A percentile compares a stretch with the other conserved stretches of the same genome.
Conservation (phyloP, 2,329 filamentous ascomycete genomes). For the Arthrobotrys iridis region DNA sequence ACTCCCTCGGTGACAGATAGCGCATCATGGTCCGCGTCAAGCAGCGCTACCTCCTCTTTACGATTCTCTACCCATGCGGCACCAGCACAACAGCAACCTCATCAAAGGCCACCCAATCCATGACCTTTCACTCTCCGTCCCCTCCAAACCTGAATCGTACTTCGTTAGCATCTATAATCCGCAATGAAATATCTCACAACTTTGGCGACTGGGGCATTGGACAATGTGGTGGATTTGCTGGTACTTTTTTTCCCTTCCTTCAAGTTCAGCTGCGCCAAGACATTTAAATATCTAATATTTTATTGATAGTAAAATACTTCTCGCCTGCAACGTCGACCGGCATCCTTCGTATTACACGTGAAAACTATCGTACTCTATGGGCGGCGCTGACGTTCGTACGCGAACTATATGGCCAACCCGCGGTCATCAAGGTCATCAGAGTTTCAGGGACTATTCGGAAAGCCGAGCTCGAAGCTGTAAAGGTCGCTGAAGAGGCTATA, state of each 20-base stretch:
- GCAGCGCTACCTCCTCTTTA: conserved; percentile 92
- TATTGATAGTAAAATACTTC: conserved; percentile 81
- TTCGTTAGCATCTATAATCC: conserved; percentile 74
- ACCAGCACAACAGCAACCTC: background rate
- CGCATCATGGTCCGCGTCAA: conserved; percentile 89
- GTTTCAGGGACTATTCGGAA: conserved; percentile 95
- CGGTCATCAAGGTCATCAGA: conserved; percentile 83
- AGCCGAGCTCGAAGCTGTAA: conserved; percentile 86
- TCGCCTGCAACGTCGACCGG: conserved; percentile 92
- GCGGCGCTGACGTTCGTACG: conserved; percentile 84
- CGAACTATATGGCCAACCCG: conserved; percentile 71
- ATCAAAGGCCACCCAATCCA: conserved; percentile 67
- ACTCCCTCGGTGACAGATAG: conserved; percentile 10
- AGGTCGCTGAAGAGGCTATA: conserved; percentile 54
- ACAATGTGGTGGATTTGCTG: conserved; percentile 73
- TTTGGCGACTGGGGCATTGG: conserved; percentile 92
- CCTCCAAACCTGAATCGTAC: conserved; percentile 74
- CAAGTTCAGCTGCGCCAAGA: background rate
- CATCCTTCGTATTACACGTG: conserved; percentile 83
- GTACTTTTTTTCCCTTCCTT: conserved; percentile 63
- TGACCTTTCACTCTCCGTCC: conserved; percentile 82
- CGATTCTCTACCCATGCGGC: conserved; percentile 83
- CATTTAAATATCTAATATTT: conserved; percentile 8
- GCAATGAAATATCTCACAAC: conserved; percentile 74
- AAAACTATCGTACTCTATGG: conserved; percentile 89